These are phyloP conservation scores for Agaricus sinodeliciosus DNA, from an alignment of 768 basidiomycete species.

Conservation along the genomic window DNA sequence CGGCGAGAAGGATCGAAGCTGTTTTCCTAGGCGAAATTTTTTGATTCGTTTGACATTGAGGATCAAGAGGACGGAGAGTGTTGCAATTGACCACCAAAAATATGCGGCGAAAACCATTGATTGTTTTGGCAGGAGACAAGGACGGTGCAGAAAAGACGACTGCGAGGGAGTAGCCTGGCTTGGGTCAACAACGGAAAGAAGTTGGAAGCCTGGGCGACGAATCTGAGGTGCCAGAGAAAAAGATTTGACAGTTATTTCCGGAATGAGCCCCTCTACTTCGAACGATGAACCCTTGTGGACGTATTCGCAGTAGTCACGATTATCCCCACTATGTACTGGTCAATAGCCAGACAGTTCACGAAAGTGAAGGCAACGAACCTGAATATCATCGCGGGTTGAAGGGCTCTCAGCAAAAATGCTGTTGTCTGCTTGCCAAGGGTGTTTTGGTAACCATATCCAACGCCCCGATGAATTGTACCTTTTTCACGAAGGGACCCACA, in stretches of 20 bases:
- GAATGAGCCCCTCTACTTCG: constrained; percentile 27
- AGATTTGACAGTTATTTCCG: constrained; percentile 85
- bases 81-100: constrained; percentile 37
- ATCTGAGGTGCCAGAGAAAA: constrained; percentile 76
- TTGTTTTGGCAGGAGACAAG: constrained; percentile 78
- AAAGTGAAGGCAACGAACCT: constrained; percentile 35
- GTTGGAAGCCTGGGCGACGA: constrained; percentile 74
- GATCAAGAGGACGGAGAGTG: constrained; percentile 55
- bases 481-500: constrained; percentile 78
- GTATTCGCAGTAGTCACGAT: constrained; percentile 87
- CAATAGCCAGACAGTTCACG: not conserved
- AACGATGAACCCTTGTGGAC: constrained; percentile 17
- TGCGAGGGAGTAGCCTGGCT: constrained; percentile 24
- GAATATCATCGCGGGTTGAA: constrained; percentile 67
- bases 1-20: constrained; percentile 15
- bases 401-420: constrained; percentile 55
- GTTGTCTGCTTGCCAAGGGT: constrained; percentile 78
- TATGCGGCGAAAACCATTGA: constrained; percentile 41
- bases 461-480: constrained; percentile 65
- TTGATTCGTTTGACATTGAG: constrained; percentile 38
- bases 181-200: constrained; percentile 56
- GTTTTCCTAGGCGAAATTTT: constrained; percentile 28
- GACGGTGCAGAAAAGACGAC: constrained; percentile 50
- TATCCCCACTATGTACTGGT: constrained; percentile 62
- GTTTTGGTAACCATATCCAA: constrained; percentile 78